Evolutionary conservation across 1,139 yeast species (phyloP).

Genomic region (Geotrichum restrictum): DNA sequence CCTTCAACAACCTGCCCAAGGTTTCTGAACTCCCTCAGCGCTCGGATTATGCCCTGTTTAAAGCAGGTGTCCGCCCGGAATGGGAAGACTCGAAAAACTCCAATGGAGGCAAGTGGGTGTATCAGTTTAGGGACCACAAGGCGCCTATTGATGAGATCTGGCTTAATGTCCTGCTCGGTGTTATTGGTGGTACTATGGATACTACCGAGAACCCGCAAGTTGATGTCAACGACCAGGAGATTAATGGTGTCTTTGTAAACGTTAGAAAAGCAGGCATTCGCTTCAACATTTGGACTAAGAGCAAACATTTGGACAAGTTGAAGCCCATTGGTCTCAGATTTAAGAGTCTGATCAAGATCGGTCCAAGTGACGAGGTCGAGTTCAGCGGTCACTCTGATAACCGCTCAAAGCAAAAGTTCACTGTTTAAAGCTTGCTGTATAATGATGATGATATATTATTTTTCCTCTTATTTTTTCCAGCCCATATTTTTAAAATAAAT

Average conservation of each 20-base stretch:
- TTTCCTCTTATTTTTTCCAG: background rate
- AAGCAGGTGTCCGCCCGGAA: conserved; percentile 93
- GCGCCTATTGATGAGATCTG: conserved; percentile 79
- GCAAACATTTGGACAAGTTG: conserved; percentile 51
- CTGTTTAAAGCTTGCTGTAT: conserved; percentile 6
- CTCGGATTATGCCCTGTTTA: conserved; percentile 93
- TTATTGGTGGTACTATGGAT: conserved; percentile 94
- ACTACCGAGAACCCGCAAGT: conserved; percentile 54
- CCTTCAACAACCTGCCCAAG: conserved; percentile 87
- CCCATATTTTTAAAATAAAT: background rate
- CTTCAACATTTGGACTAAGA: conserved; percentile 90
- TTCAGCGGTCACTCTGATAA: conserved; percentile 54
- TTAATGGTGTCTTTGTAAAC: conserved; percentile 91
- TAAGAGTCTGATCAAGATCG: conserved; percentile 70
- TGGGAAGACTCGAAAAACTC: conserved; percentile 93
- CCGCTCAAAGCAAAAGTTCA: conserved; percentile 24
- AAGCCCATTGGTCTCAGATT: conserved; percentile 65
- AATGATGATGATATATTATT: background rate
- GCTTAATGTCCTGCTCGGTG: conserved; percentile 85
- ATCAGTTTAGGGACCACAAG: conserved; percentile 58
- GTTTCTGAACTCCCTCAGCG: conserved; percentile 87
- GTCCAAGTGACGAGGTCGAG: conserved; percentile 68
- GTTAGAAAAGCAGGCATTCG: conserved; percentile 79
- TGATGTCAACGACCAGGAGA: conserved; percentile 52
- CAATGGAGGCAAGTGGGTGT: conserved; percentile 94